Evolutionary conservation across 768 basidiomycete species (phyloP).

Genomic region (Boletus coccyginus): DNA sequence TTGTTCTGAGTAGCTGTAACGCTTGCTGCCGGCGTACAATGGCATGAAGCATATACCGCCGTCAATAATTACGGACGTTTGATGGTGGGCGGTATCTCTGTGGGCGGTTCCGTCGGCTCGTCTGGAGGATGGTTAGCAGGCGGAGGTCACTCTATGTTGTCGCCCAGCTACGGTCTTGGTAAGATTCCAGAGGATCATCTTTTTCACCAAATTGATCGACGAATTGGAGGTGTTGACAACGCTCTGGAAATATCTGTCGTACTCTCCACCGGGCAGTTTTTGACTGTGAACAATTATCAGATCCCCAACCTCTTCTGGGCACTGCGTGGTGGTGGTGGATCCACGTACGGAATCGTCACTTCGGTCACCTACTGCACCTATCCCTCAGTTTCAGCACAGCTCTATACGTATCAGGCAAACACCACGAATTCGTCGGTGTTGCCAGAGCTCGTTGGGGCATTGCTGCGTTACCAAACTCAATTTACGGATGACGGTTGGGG

Average conservation of each 20-base stretch:
- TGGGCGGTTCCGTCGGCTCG: constrained; percentile 43
- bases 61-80: constrained; percentile 36
- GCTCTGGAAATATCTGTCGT: constrained; percentile 46
- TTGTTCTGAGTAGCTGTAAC: constrained; percentile 24
- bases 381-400: too few relatives aligned
- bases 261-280: constrained; percentile 35
- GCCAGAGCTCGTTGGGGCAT: too few relatives aligned
- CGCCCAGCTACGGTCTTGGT: constrained; percentile 45
- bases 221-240: constrained; percentile 43
- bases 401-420: too few relatives aligned
- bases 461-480: too few relatives aligned
- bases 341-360: too few relatives aligned
- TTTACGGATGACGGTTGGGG: too few relatives aligned
- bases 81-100: constrained; percentile 46
- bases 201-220: neutral
- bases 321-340: too few relatives aligned
- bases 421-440: too few relatives aligned
- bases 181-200: neutral
- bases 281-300: too few relatives aligned
- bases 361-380: too few relatives aligned
- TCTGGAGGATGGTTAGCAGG: constrained; percentile 41
- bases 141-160: constrained; percentile 35
- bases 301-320: too few relatives aligned
- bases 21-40: constrained; percentile 26
- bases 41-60: constrained; percentile 43